Base-by-base conservation (phyloP, 768 basidiomycete species). In the Auriscalpium vulgare region DNA sequence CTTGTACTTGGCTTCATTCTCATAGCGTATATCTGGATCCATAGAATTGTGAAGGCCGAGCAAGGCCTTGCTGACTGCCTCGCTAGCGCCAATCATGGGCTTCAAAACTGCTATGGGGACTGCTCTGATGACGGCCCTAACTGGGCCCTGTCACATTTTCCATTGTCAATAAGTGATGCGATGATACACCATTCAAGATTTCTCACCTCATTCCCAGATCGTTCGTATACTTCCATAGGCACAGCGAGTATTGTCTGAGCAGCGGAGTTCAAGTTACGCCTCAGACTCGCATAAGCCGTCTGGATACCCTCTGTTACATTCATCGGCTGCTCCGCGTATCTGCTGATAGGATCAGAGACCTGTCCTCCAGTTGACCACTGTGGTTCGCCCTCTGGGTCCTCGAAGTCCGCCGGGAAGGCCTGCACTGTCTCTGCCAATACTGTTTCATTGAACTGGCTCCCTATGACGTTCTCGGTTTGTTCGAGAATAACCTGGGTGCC, bases 231-330 rank as follows among this genome's bases (percentile, higher is more conserved):
- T 69, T 98, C 97, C 95, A 98, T 97, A 1, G 97, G 97, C 1
- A 99, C 92, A 1, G 97, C 95, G 38, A 99, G 79, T 59, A 99
- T 98, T 0, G 97, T 99, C 72, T 99, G 95, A 23, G 95, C 97
- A 29, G 97, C 97, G 45, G 90, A 91, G 63, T 85, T 88, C 59
- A 99, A 69, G 70, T 98, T 97, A 65, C 75, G 83, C 52, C 81
- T 84, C 64, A 99, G 69, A 65, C 91, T 95, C 67, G 78, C 83
- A 69, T 97, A 97, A n/a, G 95, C 97, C 0, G 83, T 84, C 59
- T 93, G 84, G 37, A 99, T 76, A 14, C 97, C 97, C 66, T 97
- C 92, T 63, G 74, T 81, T 43, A 95, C 77, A 65, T 88, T 84
- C 40, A 71, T 71, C 1, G 97, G 97, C 65, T 98, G 97, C 60